These are phyloP conservation scores for Epichloe festucae DNA, from an alignment of 2,329 filamentous ascomycete genomes.

Conservation along the genomic window DNA sequence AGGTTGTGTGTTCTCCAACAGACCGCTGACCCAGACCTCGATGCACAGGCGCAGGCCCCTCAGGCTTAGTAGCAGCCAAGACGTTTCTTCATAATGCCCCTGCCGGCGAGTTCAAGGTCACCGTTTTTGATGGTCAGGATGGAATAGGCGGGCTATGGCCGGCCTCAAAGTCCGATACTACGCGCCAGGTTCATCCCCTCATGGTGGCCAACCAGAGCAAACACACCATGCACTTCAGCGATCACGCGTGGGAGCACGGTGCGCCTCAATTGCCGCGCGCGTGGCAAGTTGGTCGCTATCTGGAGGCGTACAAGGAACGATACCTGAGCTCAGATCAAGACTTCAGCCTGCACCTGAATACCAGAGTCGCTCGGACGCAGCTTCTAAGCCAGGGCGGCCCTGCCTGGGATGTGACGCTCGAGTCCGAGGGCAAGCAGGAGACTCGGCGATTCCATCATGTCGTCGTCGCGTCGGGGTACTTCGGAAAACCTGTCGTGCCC, in stretches of 20 bases:
- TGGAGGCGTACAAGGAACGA: conserved; percentile 47
- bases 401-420: conserved; percentile 29
- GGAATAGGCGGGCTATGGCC: conserved; percentile 73
- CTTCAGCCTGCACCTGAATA: conserved; percentile 36
- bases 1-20: background rate
- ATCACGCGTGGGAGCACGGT: conserved; percentile 53
- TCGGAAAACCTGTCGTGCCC: conserved; percentile 46
- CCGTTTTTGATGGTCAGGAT: conserved; percentile 52
- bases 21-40: background rate
- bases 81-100: conserved; percentile 51
- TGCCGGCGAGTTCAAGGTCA: conserved; percentile 47
- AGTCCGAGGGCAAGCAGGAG: conserved; percentile 23
- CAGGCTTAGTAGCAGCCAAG: conserved; percentile 59
- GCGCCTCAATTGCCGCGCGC: conserved; percentile 59
- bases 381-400: conserved; percentile 13
- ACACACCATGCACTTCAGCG: conserved; percentile 61
- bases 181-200: conserved; percentile 47
- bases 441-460: conserved; percentile 55
- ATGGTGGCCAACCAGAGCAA: conserved; percentile 64
- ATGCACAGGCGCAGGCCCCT: conserved; percentile 49
- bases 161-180: conserved; percentile 31
- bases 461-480: conserved; percentile 64
- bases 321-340: conserved; percentile 35
- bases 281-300: conserved; percentile 63
- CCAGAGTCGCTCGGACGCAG: conserved; percentile 29